Base-by-base conservation (phyloP, 2,329 filamentous ascomycete species). In the Pyrenophora tritici-repentis region DNA sequence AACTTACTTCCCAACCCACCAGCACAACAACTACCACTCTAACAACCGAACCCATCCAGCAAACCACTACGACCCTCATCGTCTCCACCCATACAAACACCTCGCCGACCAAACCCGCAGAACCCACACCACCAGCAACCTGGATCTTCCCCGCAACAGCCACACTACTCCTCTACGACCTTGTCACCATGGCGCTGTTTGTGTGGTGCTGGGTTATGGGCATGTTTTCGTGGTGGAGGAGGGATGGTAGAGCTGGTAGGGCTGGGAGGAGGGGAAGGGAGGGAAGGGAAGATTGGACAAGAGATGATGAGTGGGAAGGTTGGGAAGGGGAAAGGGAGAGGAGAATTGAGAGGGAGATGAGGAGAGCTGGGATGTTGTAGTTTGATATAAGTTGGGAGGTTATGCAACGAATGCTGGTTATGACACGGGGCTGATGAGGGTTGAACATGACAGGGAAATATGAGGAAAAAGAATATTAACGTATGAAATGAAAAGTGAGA, bases 321-420 rank as follows among this genome's bases (percentile, higher is more conserved):
- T 10, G 20, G 32, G 33, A 22, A 4, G 32, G 4, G 47, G 42
- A 32, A 26, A 42, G 46, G n/a, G 24, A 29, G n/a, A 8, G 31
- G 50, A 41, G 42, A 32, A 16, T 67, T 37, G 57, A 62, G 55
- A 37, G 42, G 22, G 64, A 66, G 53, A 60, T 68, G 64, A 56
- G 62, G 42, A 62, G 65, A 44, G 18, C 62, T 43, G 65, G 67
- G 2, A 51, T 67, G 56, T 32, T 60, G 10, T 65, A 43, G 12
- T 16, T 5, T 18, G 18, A 5, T 18, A 18, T 18, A 5, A 18
- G 18, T 3, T 3, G 18, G 5, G 18, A 5, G 18, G 3, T 18
- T 18, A 5, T 18, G 5, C 18, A 18, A 5, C 18, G 18, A 18
- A 18, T 18, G 18, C 18, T 18, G 18, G 18, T 5, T 18, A 5